Percentiles rank a stretch among this genome's conserved stretches.
Evolutionary conservation across 2,329 filamentous ascomycete genomes (phyloP).

Genomic region (Ceratocystis colombiana): DNA sequence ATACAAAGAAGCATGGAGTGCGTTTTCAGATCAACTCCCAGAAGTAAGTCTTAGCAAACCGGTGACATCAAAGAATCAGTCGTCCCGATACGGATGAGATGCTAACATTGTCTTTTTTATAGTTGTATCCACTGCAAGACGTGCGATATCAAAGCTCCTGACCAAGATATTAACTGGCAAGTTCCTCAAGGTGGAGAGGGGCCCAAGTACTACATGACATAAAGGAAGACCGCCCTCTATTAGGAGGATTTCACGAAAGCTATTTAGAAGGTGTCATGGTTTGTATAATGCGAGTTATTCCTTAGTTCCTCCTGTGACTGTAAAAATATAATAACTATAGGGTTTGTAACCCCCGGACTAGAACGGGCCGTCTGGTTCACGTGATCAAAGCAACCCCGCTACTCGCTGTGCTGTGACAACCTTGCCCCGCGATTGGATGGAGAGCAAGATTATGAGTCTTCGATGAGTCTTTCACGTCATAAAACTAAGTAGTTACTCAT

Average conservation of each 20-base stretch:
- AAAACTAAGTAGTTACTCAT: constrained; percentile 1
- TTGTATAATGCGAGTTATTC: too few relatives aligned
- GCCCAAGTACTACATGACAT: constrained; percentile 63
- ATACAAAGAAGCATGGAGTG: constrained; percentile 74
- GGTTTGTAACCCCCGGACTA: not conserved
- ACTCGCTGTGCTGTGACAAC: not conserved
- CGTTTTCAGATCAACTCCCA: constrained; percentile 96
- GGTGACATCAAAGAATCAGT: too few relatives aligned
- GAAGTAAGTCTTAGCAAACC: constrained; percentile 56
- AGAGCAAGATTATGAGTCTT: not conserved
- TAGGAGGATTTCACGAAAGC: not conserved
- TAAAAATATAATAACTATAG: not conserved
- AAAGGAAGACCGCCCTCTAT: not conserved
- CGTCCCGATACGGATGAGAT: not conserved
- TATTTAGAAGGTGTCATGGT: too few relatives aligned
- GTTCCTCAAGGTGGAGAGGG: constrained; percentile 85
- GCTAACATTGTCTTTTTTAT: constrained; percentile 19
- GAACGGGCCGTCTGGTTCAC: not conserved
- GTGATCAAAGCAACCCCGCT: constrained; percentile 1
- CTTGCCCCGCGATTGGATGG: constrained; percentile 11
- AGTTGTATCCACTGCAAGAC: constrained; percentile 99
- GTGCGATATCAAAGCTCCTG: constrained; percentile 95
- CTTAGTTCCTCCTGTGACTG: too few relatives aligned
- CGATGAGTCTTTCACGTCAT: constrained; percentile 10
- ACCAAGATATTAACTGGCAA: constrained; percentile 95